Base-by-base conservation (phyloP, 768 basidiomycete genomes). In the Suillus subalutaceus region DNA sequence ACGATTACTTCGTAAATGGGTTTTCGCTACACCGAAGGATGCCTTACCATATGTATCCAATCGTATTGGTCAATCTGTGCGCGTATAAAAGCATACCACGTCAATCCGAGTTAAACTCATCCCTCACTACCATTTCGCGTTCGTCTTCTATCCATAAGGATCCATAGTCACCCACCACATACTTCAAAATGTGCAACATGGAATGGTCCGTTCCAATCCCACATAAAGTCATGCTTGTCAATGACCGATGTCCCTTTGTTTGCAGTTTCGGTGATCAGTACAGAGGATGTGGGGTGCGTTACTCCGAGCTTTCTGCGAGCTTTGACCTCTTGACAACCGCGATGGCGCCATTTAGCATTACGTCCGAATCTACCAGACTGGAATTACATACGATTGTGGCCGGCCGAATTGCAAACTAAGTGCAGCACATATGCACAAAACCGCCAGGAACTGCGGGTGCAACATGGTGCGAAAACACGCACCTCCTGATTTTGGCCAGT, bases 311-410 rank as follows among this genome's bases (percentile, higher is more conserved):
- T 44, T 58, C 37, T 46, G n/a, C 23, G 48, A n/a, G 37, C 23
- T 38, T 41, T 63, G 64, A 64, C 58, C 52, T 55, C 65, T 52
- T 66, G 62, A 60, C n/a, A 6, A 65, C 61, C 15, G 50, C 56
- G 48, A 52, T 35, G 26, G 26, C 58, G 9, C 26, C 32, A 32
- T 57, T 57, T 70, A 91, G 90, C 88, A 90, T 75, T 90, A 88
- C 74, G 81, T 90, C 58, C 80, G 81, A 44, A 71, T 81, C 35
- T 91, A 90, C 70, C 87, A 89, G 69, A 86, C 88, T 0, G 90
- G 91, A 41, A 77, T 81, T 64, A 83, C 77, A 63, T 75, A 74
- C 62, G 90, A 92, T 73, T 92, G 90, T 71, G 75, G 78, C 44
- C 78, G 75, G 40, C 76, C 79, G 6, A 73, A 72, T 26, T 92